phyloP scores from a whole-genome alignment of 2,329 filamentous ascomycete species.

The Trichoderma endophyticum region DNA sequence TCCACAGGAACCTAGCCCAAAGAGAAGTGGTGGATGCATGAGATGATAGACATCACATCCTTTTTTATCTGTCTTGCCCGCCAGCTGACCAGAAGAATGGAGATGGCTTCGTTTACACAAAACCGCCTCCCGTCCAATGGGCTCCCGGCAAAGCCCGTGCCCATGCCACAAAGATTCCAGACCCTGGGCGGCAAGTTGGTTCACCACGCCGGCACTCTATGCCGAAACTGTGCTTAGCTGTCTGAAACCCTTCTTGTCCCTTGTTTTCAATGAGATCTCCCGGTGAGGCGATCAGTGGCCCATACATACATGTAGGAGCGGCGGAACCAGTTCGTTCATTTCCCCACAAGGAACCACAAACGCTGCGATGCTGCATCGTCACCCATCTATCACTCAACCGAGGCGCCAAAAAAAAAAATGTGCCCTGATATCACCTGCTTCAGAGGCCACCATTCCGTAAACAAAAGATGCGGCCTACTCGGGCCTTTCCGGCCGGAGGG shows the following conservation, averaged over 20 bases:
- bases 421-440: conserved; percentile 17
- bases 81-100: not conserved
- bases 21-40: conserved; percentile 17
- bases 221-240: not conserved
- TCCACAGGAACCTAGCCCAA: conserved; percentile 16
- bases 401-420: not conserved
- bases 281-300: conserved; percentile 18
- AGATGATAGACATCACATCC: conserved; percentile 3
- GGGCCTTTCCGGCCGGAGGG: conserved; percentile 19
- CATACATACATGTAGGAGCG: not conserved
- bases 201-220: conserved; percentile 1
- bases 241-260: not conserved
- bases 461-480: conserved; percentile 11
- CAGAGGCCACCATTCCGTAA: conserved; percentile 12
- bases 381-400: conserved; percentile 11
- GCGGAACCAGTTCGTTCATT: conserved; percentile 3
- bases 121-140: not conserved
- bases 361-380: conserved; percentile 17
- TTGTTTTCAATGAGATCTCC: conserved; percentile 7
- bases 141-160: not conserved
- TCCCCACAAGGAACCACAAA: not conserved
- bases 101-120: conserved; percentile 1
- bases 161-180: not conserved
- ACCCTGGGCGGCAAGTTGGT: not conserved
- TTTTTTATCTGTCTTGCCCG: not conserved